These are phyloP conservation scores for Phytophthora fragariaefolia DNA, from an alignment of 352 stramenopile genomes.

Conservation along the genomic window DNA sequence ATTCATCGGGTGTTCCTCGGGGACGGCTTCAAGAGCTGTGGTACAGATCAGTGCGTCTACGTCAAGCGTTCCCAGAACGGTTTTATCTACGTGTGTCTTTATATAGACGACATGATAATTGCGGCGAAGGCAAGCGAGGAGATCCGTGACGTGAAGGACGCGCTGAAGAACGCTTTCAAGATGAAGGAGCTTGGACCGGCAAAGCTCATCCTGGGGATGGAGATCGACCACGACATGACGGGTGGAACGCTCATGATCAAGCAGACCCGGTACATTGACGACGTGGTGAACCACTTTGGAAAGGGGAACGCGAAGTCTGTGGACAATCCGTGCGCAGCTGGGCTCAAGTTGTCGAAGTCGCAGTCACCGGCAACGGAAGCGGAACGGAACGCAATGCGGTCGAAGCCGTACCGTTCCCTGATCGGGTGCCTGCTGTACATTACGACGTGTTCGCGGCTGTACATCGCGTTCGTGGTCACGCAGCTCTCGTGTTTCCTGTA, in stretches of 20 bases:
- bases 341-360: too few species aligned
- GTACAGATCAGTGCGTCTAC: too few species aligned
- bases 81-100: too few species aligned
- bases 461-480: conserved; percentile 17
- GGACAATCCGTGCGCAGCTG: conserved; percentile 13
- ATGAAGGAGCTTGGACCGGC: conserved; percentile 27
- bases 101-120: too few species aligned
- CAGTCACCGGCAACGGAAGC: conserved; percentile 10
- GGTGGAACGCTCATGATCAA: conserved; percentile 39
- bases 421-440: conserved; percentile 27
- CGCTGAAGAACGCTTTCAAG: conserved; percentile 18
- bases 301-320: conserved; percentile 16
- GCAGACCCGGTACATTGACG: conserved; percentile 28
- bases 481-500: conserved; percentile 8
- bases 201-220: conserved; percentile 31
- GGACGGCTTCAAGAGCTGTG: too few species aligned
- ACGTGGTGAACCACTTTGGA: conserved; percentile 14
- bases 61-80: too few species aligned
- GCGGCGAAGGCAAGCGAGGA: too few species aligned
- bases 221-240: conserved; percentile 36
- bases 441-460: conserved; percentile 4
- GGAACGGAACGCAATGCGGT: conserved; percentile 1
- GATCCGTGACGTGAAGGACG: conserved; percentile 13
- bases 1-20: conserved; percentile 3
- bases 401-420: conserved; percentile 12